Evolutionary conservation across 164 flowering plant species (phyloP), one percentile per base, ranked within the genome.

Genomic region (Aristolochia contorta): DNA sequence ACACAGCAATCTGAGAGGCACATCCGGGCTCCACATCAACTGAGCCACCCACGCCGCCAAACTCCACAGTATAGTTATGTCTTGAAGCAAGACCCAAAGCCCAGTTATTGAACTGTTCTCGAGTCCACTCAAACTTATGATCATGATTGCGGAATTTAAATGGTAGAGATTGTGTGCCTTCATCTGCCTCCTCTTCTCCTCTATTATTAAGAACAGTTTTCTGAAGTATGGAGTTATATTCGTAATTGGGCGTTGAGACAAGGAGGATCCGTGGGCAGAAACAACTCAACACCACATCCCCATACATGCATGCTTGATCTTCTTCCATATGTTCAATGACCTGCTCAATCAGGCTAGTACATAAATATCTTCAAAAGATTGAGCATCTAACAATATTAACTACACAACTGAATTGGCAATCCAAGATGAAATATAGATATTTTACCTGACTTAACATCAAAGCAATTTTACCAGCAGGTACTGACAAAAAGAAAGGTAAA

Each of bases 321-420:
- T 94, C 99, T 80, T 89, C 85, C 99, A 94, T 91, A 60, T 94
- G 99, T 70, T 94, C 99, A 68, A 91, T 94, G 15, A 94, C 99
- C 99, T 94, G 67, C 16, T 56, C 19, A 46, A 21, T 16, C 25
- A 12, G 9, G 48, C 16, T 27, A 54, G 6, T 8, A 7, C 16
- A 47, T 22, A 20, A 2, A 2, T 19, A 25, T 19, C 21, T 32
- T 27, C 16, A 19, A 50, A 53, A 21, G 23, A 32, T 3, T 7
- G n/a, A n/a, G n/a, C n/a, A n/a, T n/a, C n/a, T n/a, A n/a, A n/a
- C n/a, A 27, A 5, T 27, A 27, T 27, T 27, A 27, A 27, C 30
- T 27, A 5, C 30, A 27, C 30, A 27, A 27, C 5, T 27, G 30
- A 27, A 2, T 27, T 5, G 3, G 30, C 30, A 27, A 27, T 27